These are phyloP conservation scores for Nitzschia sp. DNA, from an alignment of 108 stramenopile species.

Conservation along the genomic window DNA sequence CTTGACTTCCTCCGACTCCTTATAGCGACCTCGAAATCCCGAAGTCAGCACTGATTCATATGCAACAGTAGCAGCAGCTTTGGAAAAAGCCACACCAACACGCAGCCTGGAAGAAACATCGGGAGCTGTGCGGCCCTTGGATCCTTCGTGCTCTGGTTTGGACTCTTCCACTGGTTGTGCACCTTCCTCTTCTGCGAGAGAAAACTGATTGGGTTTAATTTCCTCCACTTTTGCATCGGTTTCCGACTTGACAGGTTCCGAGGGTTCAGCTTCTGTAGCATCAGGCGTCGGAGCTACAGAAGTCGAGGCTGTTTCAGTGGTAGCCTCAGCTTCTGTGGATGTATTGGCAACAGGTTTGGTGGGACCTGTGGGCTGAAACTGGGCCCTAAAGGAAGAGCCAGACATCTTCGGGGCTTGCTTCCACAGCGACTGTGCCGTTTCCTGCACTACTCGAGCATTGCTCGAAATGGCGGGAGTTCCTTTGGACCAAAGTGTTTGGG, in stretches of 20 bases:
- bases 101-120: background rate
- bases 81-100: constrained; percentile 7
- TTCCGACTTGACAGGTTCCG: background rate
- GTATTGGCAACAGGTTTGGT: background rate
- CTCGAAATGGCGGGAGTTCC: constrained; percentile 25
- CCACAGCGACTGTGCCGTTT: constrained; percentile 18
- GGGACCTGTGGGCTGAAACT: background rate
- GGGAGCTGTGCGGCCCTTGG: background rate
- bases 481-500: constrained; percentile 15
- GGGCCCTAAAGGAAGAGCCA: background rate
- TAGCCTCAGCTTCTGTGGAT: too few species aligned
- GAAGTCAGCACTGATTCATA: constrained; percentile 37
- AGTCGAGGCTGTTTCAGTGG: background rate
- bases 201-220: constrained; percentile 14
- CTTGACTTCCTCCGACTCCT: background rate
- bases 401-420: constrained; percentile 11
- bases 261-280: background rate
- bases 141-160: background rate
- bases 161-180: background rate
- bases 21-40: constrained; percentile 40
- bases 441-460: constrained; percentile 26
- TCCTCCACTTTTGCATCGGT: background rate
- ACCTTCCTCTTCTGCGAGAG: background rate
- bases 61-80: constrained; percentile 31
- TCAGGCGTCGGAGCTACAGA: constrained; percentile 1